phyloP scores from a whole-genome alignment of 352 stramenopile genomes.

The Phytopythium chamaehyphon region DNA sequence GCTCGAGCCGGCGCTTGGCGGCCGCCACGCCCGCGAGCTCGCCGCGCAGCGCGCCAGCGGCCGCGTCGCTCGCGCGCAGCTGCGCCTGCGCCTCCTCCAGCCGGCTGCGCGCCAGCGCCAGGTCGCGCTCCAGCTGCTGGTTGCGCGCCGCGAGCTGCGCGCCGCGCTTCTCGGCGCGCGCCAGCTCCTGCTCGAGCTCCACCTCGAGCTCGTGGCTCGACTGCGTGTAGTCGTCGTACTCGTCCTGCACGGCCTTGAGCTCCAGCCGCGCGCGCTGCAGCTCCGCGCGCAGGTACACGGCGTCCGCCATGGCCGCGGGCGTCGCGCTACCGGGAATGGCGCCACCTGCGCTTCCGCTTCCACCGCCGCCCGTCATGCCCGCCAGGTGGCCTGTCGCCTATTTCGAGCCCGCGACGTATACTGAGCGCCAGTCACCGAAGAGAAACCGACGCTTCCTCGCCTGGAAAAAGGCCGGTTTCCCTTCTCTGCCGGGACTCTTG shows the following conservation, averaged over 20 bases:
- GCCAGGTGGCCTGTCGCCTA: not conserved
- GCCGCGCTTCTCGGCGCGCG: conserved; percentile 53
- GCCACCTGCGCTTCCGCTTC: not conserved
- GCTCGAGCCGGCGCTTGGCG: conserved; percentile 50
- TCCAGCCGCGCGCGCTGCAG: conserved; percentile 54
- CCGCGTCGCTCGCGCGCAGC: conserved; percentile 47
- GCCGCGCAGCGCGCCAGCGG: conserved; percentile 34
- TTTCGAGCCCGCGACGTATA: not conserved
- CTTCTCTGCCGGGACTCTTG: no score
- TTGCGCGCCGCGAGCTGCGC: conserved; percentile 34
- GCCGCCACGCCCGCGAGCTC: conserved; percentile 35
- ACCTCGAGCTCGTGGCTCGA: conserved; percentile 78
- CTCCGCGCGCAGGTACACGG: conserved; percentile 35
- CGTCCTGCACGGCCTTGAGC: conserved; percentile 62
- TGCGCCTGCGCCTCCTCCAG: conserved; percentile 53
- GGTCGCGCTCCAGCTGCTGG: conserved; percentile 50
- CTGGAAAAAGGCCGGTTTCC: no score
- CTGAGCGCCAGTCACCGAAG: no score
- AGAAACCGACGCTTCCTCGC: no score
- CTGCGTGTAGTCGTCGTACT: conserved; percentile 82
- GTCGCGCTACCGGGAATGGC: not conserved
- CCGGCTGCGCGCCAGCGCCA: conserved; percentile 38
- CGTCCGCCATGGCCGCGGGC: conserved; percentile 15
- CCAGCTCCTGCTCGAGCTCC: conserved; percentile 73
- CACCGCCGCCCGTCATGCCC: conserved; percentile 3